Evolutionary conservation across 2,329 filamentous ascomycete species (phyloP).

Genomic region (Fusarium sp.): DNA sequence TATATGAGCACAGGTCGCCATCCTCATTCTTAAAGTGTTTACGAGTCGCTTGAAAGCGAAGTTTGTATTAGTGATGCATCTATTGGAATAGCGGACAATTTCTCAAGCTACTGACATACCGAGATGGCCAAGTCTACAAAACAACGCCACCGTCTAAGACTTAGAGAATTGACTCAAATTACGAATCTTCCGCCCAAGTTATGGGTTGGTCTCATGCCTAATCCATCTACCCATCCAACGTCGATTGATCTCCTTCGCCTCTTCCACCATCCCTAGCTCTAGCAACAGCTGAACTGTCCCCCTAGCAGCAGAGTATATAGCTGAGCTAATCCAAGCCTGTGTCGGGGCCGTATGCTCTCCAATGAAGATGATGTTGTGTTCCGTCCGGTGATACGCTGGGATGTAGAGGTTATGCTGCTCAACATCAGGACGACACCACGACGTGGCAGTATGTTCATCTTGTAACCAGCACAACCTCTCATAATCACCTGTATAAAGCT

Average conservation of each 20-base stretch:
- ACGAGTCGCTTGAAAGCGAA: not conserved
- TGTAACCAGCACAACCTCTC: conserved; percentile 17
- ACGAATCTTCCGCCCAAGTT: not conserved
- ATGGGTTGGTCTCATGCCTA: not conserved
- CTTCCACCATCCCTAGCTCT: conserved; percentile 35
- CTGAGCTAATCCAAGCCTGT: conserved; percentile 75
- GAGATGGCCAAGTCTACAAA: no score
- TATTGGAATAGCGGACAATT: not conserved
- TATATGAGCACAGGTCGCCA: not conserved
- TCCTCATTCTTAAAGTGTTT: not conserved
- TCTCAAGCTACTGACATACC: not conserved
- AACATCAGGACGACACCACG: conserved; percentile 68
- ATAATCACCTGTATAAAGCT: conserved; percentile 11
- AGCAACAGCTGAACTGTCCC: conserved; percentile 61
- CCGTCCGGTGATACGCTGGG: conserved; percentile 75
- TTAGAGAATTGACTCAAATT: not conserved
- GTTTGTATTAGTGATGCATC: not conserved
- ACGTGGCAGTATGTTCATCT: conserved; percentile 36
- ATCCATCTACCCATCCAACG: conserved; percentile 20
- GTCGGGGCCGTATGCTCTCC: conserved; percentile 77
- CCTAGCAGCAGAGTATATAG: conserved; percentile 73
- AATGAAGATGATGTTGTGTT: conserved; percentile 74
- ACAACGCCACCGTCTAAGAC: accelerated
- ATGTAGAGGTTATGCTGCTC: conserved; percentile 76
- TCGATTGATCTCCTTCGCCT: conserved; percentile 22